Percentiles rank a stretch among this genome's conserved stretches.
These are phyloP conservation scores for Neurospora cerealis DNA, from an alignment of 495 filamentous ascomycete genomes.

Conservation along the genomic window DNA sequence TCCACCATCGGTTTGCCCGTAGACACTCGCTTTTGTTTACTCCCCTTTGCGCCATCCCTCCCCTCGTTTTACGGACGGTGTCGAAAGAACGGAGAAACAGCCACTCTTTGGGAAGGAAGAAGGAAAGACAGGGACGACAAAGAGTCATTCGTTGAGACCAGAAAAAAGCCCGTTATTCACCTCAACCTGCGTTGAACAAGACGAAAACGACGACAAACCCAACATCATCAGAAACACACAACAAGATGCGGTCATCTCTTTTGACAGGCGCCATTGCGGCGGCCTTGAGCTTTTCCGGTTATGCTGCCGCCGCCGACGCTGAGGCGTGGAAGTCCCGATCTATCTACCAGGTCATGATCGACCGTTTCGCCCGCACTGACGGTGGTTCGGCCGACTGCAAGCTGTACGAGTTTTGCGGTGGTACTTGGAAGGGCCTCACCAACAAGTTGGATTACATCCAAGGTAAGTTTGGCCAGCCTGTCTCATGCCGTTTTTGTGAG, in stretches of 20 bases:
- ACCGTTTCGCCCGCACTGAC: conserved; percentile 61
- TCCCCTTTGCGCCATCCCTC: not conserved
- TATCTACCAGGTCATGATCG: conserved; percentile 68
- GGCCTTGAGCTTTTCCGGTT: conserved; percentile 16
- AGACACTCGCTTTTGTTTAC: not conserved
- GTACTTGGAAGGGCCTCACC: conserved; percentile 45
- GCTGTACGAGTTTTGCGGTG: conserved; percentile 57
- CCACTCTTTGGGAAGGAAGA: conserved; percentile 13
- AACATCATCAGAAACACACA: not conserved
- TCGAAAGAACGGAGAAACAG: not conserved
- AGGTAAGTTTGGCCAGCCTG: conserved; percentile 7
- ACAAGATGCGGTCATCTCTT: conserved; percentile 15
- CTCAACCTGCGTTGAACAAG: not conserved
- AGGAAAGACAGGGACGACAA: conserved; percentile 1
- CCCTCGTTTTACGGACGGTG: not conserved
- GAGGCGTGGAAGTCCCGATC: conserved; percentile 52
- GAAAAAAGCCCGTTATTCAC: not conserved
- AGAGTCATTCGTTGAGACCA: not conserved
- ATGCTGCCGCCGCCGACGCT: conserved; percentile 14
- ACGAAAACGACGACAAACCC: not conserved
- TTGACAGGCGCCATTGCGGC: conserved; percentile 13
- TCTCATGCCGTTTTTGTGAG: not conserved
- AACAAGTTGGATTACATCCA: conserved; percentile 27
- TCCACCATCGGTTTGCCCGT: not conserved
- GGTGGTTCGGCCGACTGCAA: conserved; percentile 44